These are phyloP conservation scores for Cymbidium sinense DNA, from an alignment of 106 monocot species.

Conservation along the genomic window DNA sequence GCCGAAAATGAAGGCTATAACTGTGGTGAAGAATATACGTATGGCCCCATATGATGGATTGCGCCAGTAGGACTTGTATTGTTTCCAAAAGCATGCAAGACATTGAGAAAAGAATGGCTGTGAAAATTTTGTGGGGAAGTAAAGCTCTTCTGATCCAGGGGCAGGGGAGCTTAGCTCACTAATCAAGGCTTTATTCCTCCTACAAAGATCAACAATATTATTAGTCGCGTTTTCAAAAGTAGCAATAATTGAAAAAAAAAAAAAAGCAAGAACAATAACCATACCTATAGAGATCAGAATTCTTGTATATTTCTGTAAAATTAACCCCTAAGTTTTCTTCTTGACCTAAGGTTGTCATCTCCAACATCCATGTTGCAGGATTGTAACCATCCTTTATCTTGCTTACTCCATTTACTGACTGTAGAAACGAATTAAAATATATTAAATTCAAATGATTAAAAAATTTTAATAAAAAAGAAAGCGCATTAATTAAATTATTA, in stretches of 20 bases:
- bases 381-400: slow-evolving; percentile 58
- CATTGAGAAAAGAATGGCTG: slow-evolving; percentile 16
- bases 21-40: slow-evolving; percentile 5
- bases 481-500: not conserved
- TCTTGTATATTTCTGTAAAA: slow-evolving; percentile 39
- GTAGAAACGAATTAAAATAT: not conserved
- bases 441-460: not conserved
- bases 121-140: slow-evolving; percentile 17
- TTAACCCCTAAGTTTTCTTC: slow-evolving; percentile 40
- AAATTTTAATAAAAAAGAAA: not conserved
- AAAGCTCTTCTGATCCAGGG: slow-evolving; percentile 17
- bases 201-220: not conserved
- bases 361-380: slow-evolving; percentile 72
- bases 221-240: not conserved
- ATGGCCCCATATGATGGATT: slow-evolving; percentile 15
- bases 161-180: slow-evolving; percentile 16
- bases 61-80: slow-evolving; percentile 21
- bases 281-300: slow-evolving; percentile 41
- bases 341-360: slow-evolving; percentile 34
- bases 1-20: slow-evolving; percentile 7
- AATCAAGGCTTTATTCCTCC: slow-evolving; percentile 21
- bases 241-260: not conserved
- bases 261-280: not conserved
- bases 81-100: slow-evolving; percentile 17
- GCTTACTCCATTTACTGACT: slow-evolving; percentile 45